Evolutionary conservation across 306 rosid genomes (phyloP).

Genomic region (Casuarina glauca): DNA sequence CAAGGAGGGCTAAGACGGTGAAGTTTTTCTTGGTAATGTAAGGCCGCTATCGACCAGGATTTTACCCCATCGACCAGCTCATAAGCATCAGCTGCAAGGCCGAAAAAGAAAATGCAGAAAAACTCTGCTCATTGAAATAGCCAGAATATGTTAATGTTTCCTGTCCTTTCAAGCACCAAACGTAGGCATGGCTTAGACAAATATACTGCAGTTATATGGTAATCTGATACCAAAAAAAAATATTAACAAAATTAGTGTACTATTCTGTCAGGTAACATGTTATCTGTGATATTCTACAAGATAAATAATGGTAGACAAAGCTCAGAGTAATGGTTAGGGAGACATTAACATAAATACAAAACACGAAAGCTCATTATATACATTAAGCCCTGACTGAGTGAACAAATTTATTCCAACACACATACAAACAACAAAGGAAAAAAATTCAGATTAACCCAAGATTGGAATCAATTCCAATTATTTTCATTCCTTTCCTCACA

Average conservation of each 20-base stretch:
- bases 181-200: background rate
- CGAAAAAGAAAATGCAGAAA: background rate
- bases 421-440: rapidly evolving
- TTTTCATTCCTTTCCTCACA: background rate
- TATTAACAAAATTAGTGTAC: too few species aligned
- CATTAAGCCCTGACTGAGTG: too few species aligned
- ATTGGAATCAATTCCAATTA: too few species aligned
- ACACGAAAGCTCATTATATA: too few species aligned
- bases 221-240: background rate
- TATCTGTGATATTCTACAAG: background rate
- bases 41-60: background rate
- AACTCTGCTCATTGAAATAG: background rate
- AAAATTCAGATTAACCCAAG: background rate
- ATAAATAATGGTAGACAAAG: background rate
- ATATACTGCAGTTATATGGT: background rate
- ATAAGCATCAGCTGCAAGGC: background rate
- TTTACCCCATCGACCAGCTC: background rate
- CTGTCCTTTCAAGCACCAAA: background rate
- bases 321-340: background rate
- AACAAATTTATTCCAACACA: background rate
- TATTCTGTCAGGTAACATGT: too few species aligned
- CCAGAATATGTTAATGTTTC: background rate
- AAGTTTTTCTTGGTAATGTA: background rate
- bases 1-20: too few species aligned
- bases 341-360: background rate